Conservation (phyloP, 1,284 basidiomycete species). For the Austropuccinia psidii region DNA sequence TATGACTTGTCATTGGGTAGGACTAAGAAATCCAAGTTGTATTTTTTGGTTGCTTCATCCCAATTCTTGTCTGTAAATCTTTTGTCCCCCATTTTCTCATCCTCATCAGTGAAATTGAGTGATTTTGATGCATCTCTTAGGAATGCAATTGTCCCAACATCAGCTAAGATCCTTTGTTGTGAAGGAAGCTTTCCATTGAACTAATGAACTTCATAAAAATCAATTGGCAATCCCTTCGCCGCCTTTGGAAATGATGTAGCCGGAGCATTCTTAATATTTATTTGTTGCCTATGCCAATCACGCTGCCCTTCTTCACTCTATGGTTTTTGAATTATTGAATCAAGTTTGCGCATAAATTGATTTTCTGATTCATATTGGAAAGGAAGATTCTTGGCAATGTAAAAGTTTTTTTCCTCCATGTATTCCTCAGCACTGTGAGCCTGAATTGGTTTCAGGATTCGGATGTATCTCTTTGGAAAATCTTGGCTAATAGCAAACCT, state of each 20-base stretch:
- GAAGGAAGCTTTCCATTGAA: not conserved
- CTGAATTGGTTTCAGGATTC: not conserved
- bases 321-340: too few relatives aligned
- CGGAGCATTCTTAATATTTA: not conserved
- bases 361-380: too few relatives aligned
- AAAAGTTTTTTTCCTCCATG: not conserved
- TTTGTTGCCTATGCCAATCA: not conserved
- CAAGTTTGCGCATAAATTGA: too few relatives aligned
- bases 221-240: constrained; percentile 2
- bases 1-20: too few relatives aligned
- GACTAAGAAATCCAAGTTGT: not conserved
- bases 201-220: constrained; percentile 6
- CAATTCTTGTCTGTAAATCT: constrained; percentile 1
- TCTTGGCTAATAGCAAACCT: constrained; percentile 6
- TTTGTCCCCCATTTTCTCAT: not conserved
- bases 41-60: not conserved
- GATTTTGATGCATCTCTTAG: not conserved
- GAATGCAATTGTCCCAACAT: not conserved
- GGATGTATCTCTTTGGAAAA: not conserved
- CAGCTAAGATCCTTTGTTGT: not conserved
- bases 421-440: constrained; percentile 8
- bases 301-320: not conserved
- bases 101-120: not conserved
- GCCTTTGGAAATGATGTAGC: not conserved
- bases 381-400: too few relatives aligned